phyloP scores from a whole-genome alignment of 2,329 filamentous ascomycete genomes.

The Pleoardoris graminearum region DNA sequence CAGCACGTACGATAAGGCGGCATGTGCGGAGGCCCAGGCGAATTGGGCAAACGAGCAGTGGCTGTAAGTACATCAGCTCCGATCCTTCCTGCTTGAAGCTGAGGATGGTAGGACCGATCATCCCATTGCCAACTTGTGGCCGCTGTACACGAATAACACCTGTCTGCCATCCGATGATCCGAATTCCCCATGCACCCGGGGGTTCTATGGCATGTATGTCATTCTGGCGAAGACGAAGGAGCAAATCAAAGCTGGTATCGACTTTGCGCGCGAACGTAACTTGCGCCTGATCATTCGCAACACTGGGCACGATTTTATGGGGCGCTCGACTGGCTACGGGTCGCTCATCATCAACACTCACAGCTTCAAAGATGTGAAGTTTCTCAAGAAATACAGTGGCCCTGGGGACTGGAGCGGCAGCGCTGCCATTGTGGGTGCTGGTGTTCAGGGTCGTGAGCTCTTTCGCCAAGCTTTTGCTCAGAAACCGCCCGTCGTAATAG shows the following conservation, averaged over 20 bases:
- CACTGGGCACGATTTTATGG: constrained; percentile 44
- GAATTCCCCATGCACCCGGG: constrained; percentile 31
- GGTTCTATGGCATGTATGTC: constrained; percentile 40
- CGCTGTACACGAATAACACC: constrained; percentile 40
- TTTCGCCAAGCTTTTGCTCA: constrained; percentile 37
- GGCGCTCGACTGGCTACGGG: constrained; percentile 40
- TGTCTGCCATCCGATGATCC: constrained; percentile 34
- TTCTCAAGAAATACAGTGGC: constrained; percentile 35
- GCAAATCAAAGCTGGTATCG: constrained; percentile 40
- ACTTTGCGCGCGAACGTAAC: constrained; percentile 38
- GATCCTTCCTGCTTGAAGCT: constrained; percentile 1
- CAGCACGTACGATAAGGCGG: constrained; percentile 27
- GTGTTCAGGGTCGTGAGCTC: constrained; percentile 40
- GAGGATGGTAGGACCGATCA: constrained; percentile 33
- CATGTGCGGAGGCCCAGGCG: constrained; percentile 31
- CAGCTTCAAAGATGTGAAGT: constrained; percentile 39
- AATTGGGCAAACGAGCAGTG: constrained; percentile 38
- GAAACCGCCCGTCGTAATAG: constrained; percentile 36
- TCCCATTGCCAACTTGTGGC: constrained; percentile 39
- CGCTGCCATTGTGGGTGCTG: constrained; percentile 39
- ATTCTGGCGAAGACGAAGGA: constrained; percentile 38
- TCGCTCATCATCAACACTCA: constrained; percentile 44
- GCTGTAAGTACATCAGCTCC: constrained; percentile 26
- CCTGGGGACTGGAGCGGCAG: constrained; percentile 39
- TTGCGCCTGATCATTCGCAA: constrained; percentile 40